A percentile compares a stretch with the other conserved stretches of the same genome.
Conservation (phyloP, 1,284 basidiomycete genomes). For the Puccinia polysora region DNA sequence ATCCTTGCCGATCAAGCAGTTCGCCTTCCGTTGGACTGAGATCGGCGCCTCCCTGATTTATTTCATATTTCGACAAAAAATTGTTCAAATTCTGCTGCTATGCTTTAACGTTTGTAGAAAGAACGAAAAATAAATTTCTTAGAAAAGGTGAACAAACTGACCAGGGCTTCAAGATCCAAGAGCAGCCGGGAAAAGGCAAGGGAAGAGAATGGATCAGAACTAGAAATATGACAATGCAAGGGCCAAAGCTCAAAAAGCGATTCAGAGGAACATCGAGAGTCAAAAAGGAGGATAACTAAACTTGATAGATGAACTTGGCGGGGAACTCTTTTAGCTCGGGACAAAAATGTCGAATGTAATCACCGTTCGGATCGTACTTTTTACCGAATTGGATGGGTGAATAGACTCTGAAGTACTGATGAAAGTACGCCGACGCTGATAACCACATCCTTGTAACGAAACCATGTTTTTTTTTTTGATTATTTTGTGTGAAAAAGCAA, state of each 20-base stretch:
- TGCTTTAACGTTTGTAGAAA: too few relatives aligned
- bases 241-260: neutral
- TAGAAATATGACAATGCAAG: too few relatives aligned
- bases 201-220: too few relatives aligned
- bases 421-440: constrained; percentile 57
- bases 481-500: neutral
- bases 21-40: constrained; percentile 53
- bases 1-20: constrained; percentile 55
- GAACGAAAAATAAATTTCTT: neutral
- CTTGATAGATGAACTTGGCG: constrained; percentile 47
- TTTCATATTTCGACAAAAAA: constrained; percentile 28
- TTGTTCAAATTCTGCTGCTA: too few relatives aligned
- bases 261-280: neutral
- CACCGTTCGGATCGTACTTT: constrained; percentile 57
- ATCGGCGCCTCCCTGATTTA: constrained; percentile 54
- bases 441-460: constrained; percentile 55
- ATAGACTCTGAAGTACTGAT: constrained; percentile 54
- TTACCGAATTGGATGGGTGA: constrained; percentile 55
- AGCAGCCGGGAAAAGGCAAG: too few relatives aligned
- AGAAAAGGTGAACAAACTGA: too few relatives aligned
- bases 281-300: neutral
- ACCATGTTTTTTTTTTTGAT: too few relatives aligned
- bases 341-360: constrained; percentile 56
- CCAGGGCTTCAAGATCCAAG: constrained; percentile 50
- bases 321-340: constrained; percentile 56